Conservation (phyloP, 345 rosid species). For the Nasturtium officinale region DNA sequence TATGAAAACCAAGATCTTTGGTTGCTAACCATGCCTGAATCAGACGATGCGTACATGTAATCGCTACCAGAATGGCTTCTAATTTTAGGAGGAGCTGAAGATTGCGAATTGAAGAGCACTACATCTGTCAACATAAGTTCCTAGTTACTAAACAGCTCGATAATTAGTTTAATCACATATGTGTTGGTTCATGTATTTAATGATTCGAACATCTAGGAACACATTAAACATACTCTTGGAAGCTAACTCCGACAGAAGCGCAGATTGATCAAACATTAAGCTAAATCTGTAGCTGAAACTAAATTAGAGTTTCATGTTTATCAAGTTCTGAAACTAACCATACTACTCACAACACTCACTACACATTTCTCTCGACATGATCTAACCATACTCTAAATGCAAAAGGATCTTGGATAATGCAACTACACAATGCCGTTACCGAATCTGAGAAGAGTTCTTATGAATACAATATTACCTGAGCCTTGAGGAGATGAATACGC, state of each 20-base stretch:
- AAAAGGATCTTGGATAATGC: background rate
- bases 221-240: background rate
- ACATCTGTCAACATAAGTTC: conserved; percentile 53
- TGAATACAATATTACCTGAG: conserved; percentile 60
- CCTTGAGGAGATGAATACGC: conserved; percentile 82
- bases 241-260: background rate
- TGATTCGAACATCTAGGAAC: conserved; percentile 4
- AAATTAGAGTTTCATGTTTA: background rate
- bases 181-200: background rate
- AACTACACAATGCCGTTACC: background rate
- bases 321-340: conserved; percentile 5
- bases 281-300: conserved; percentile 1
- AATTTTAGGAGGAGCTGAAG: conserved; percentile 50
- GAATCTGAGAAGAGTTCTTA: background rate
- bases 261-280: background rate
- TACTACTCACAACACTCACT: background rate
- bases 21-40: conserved; percentile 67
- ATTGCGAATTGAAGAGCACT: conserved; percentile 58
- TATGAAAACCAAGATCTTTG: conserved; percentile 90
- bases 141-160: conserved; percentile 4
- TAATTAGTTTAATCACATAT: conserved; percentile 2
- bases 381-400: background rate
- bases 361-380: background rate
- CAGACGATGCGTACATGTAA: conserved; percentile 63
- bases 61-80: conserved; percentile 61